Evolutionary conservation across 345 rosid species (phyloP).

Genomic region (Eucalyptus polyanthemos): DNA sequence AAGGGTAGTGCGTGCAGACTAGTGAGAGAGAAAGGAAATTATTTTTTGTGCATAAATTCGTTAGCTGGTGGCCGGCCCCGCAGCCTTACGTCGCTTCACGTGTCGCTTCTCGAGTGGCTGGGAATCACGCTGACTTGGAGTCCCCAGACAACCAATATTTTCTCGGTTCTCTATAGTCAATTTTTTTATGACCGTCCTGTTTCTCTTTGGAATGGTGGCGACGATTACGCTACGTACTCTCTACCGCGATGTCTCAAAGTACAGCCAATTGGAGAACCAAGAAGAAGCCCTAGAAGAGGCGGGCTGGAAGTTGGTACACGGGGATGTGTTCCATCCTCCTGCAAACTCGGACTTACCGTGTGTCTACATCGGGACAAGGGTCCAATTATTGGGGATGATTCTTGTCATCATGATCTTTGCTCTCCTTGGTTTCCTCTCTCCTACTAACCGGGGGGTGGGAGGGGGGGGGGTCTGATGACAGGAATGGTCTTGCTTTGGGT

Average conservation of each 20-base stretch:
- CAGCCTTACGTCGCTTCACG: rapidly evolving
- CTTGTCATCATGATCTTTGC: constrained; percentile 85
- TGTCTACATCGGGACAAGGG: constrained; percentile 82
- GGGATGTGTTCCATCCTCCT: constrained; percentile 90
- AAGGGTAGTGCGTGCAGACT: no score
- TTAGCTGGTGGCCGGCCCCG: no score
- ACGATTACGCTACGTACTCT: constrained; percentile 89
- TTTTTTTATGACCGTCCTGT: constrained; percentile 82
- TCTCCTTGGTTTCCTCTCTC: constrained; percentile 77
- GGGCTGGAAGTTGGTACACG: constrained; percentile 89
- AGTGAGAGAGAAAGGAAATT: no score
- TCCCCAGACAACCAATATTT: no score
- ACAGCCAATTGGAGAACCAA: constrained; percentile 89
- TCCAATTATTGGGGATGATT: constrained; percentile 76
- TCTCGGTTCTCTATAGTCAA: constrained; percentile 74
- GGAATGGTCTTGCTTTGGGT: constrained; percentile 88
- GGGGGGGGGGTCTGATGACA: constrained; percentile 86
- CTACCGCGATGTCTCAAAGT: constrained; percentile 76
- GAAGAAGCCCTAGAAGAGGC: constrained; percentile 93
- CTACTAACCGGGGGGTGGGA: constrained; percentile 92
- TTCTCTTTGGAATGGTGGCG: constrained; percentile 96
- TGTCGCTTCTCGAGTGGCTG: no score
- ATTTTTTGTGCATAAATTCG: no score
- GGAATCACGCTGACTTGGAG: no score
- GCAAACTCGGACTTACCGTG: constrained; percentile 58